phyloP scores from a whole-genome alignment of 2,329 filamentous ascomycete species.

The Coleophoma crateriformis region DNA sequence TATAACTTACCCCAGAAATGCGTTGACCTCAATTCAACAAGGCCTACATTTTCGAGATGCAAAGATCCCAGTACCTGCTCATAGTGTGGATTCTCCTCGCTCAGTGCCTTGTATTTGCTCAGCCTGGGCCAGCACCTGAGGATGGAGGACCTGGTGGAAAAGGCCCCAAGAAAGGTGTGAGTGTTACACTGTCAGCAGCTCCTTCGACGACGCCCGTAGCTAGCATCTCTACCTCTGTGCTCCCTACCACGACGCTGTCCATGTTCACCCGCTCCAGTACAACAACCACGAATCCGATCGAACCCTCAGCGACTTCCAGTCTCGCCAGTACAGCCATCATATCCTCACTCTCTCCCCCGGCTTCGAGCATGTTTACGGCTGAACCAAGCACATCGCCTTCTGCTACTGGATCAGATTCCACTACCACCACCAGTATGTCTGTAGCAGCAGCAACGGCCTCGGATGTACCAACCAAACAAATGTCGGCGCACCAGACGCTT shows the following conservation, averaged over 20 bases:
- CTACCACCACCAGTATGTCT: constrained; percentile 1
- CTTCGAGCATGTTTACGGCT: constrained; percentile 1
- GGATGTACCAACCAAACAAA: neutral
- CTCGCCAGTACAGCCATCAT: neutral
- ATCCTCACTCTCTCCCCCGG: constrained; percentile 1
- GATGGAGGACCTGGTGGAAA: neutral
- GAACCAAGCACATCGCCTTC: constrained; percentile 9
- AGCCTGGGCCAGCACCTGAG: neutral
- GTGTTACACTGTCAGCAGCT: neutral
- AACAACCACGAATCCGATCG: neutral
- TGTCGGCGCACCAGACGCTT: neutral
- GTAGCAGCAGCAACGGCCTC: neutral
- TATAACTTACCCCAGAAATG: constrained; percentile 13
- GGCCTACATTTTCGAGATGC: constrained; percentile 12
- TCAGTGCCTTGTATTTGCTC: too few relatives aligned
- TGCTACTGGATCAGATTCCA: neutral
- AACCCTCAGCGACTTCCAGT: neutral
- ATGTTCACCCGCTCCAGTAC: neutral
- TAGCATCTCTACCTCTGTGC: neutral
- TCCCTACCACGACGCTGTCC: constrained; percentile 1
- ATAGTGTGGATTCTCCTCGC: constrained; percentile 6
- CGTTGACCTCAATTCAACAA: constrained; percentile 12
- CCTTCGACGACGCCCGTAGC: neutral
- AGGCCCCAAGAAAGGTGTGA: constrained; percentile 1
- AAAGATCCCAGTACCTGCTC: constrained; percentile 7